phyloP scores from a whole-genome alignment of 352 stramenopile species.

The Pythium dissotocum region DNA sequence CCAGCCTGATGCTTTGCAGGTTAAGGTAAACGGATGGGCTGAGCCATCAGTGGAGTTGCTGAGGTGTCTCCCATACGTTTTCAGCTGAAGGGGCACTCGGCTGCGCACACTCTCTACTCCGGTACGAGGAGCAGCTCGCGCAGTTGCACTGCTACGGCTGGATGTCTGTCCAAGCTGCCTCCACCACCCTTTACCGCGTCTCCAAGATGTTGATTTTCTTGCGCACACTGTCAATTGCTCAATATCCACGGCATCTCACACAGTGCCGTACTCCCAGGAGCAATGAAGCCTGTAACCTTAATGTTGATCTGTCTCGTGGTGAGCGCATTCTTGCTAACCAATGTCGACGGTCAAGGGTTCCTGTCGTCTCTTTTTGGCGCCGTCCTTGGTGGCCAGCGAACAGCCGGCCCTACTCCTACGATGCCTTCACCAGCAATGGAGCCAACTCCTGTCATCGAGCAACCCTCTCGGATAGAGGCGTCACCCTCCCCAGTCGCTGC shows the following conservation, averaged over 20 bases:
- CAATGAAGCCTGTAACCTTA: background rate
- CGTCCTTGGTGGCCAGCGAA: background rate
- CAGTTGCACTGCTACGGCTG: too few species aligned
- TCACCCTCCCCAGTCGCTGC: background rate
- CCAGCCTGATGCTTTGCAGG: too few species aligned
- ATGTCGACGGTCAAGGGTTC: background rate
- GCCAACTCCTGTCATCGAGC: background rate
- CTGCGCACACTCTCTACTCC: too few species aligned
- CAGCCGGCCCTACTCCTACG: too few species aligned
- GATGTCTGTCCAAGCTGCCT: too few species aligned
- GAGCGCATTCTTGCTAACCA: background rate
- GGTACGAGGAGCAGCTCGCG: too few species aligned
- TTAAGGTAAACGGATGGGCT: background rate
- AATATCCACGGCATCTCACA: background rate
- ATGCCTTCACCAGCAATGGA: background rate
- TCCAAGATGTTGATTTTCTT: too few species aligned
- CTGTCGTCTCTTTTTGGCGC: background rate
- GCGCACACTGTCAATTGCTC: background rate
- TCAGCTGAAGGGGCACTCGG: too few species aligned
- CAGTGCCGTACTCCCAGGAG: background rate
- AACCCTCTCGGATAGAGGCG: background rate
- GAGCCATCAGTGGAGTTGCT: background rate
- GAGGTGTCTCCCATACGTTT: background rate
- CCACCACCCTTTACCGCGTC: too few species aligned
- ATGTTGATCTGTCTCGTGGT: background rate